These are phyloP conservation scores for Penicillium sp. DNA, from an alignment of 2,329 filamentous ascomycete species.

Conservation along the genomic window DNA sequence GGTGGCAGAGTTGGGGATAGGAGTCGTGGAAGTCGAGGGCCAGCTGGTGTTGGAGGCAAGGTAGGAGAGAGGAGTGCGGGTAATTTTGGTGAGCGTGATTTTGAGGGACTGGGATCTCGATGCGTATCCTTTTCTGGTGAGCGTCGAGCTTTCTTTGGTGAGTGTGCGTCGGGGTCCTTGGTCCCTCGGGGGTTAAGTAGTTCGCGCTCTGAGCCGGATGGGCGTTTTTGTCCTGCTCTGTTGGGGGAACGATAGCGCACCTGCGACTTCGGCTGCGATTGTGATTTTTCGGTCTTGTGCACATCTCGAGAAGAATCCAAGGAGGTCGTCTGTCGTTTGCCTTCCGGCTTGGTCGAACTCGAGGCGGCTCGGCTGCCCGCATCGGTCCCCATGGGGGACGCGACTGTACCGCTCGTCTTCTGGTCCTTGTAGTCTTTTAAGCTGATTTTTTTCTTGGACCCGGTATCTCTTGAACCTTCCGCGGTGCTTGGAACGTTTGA, in stretches of 20 bases:
- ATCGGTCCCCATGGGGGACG: conserved; percentile 29
- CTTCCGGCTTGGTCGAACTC: conserved; percentile 17
- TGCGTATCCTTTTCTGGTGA: conserved; percentile 33
- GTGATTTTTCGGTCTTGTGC: conserved; percentile 14
- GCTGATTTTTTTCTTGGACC: conserved; percentile 63
- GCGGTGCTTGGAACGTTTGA: conserved; percentile 40
- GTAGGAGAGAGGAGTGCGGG: conserved; percentile 43
- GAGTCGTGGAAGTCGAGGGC: conserved; percentile 51
- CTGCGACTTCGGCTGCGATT: conserved; percentile 14
- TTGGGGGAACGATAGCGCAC: conserved; percentile 16
- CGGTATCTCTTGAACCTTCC: conserved; percentile 43
- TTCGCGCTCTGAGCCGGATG: conserved; percentile 25
- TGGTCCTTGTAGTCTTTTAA: conserved; percentile 64
- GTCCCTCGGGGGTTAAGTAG: conserved; percentile 13
- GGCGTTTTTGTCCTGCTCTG: conserved; percentile 31
- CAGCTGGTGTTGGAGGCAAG: conserved; percentile 45
- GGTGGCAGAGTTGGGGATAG: conserved; percentile 62
- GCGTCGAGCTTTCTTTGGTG: conserved; percentile 44
- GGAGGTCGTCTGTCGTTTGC: conserved; percentile 24
- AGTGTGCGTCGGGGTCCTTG: conserved; percentile 27
- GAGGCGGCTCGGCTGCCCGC: conserved; percentile 17
- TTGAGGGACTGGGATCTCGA: conserved; percentile 28
- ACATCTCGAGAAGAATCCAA: conserved; percentile 16
- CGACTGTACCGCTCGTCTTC: conserved; percentile 39
- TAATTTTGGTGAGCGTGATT: conserved; percentile 29